A percentile compares a stretch with the other conserved stretches of the same genome.
Evolutionary conservation across 169 alveolate genomes (phyloP).

Genomic region (Perkinsus olseni): DNA sequence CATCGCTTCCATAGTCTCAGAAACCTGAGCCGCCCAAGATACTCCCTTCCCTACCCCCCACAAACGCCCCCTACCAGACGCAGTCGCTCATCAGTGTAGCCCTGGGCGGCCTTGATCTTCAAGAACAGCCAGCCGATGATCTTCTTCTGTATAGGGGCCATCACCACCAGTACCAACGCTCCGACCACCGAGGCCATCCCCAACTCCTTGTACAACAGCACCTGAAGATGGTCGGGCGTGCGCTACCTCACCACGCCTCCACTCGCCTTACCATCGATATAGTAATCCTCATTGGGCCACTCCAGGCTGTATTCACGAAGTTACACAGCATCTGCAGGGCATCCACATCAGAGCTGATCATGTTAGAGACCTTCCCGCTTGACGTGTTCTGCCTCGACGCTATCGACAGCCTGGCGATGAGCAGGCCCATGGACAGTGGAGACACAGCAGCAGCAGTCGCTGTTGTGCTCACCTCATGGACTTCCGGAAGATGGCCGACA

Average conservation of each 20-base stretch:
- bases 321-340: neutral
- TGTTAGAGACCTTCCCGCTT: neutral
- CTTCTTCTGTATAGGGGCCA: neutral
- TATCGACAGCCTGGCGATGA: neutral
- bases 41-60: neutral
- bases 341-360: neutral
- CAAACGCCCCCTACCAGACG: neutral
- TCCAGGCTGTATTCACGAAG: neutral
- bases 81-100: neutral
- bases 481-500: neutral
- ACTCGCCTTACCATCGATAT: neutral
- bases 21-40: neutral
- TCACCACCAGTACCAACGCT: neutral
- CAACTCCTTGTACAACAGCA: neutral
- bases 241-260: too few relatives aligned
- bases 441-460: neutral
- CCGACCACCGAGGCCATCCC: neutral
- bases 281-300: neutral
- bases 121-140: neutral
- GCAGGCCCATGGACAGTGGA: neutral
- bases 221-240: neutral
- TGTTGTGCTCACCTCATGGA: neutral
- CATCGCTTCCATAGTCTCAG: constrained; percentile 33
- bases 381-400: neutral
- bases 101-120: neutral